Base-by-base conservation (phyloP, 2,329 filamentous ascomycete genomes). In the Harringtonia lauricola region DNA sequence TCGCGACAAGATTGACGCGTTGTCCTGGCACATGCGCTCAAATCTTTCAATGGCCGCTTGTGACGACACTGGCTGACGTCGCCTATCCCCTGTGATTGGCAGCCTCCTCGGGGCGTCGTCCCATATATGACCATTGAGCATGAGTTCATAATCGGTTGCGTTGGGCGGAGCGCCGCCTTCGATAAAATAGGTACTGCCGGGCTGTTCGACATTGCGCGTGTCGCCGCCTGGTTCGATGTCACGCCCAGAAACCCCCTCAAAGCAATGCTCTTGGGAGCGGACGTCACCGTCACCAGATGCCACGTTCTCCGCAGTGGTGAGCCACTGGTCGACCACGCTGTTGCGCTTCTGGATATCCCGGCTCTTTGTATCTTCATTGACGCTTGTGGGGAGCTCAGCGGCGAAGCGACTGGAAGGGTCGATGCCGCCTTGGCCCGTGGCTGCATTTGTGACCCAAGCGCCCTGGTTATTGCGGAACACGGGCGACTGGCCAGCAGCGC, bases 1-100 rank as follows among this genome's bases (percentile, higher is more conserved):
- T 48, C 74, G 66, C 2, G 78, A 82, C 10, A 79, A 59, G 12
- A 80, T 64, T 0, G 78, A 81, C 24, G 69, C 71, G 39, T 67
- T 77, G 49, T 79, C 74, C 18, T 64, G 65, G 43, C 63, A 71
- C 63, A 73, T 65, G 12, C 61, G 63, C 49, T 75, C 63, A 43
- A 72, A 78, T 33, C 54, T 64, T 36, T 65, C 64, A 18, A 79
- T 79, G 10, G 74, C 74, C 15, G 63, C 72, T 36, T 73, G 64
- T 2, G 74, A 71, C 2, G 68, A 65, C 42, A 66, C 59, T 2
- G 72, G 74, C 48, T 77, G 73, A 55, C 4, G 55, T 53, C 13
- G 44, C 47, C 17, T 55, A 8, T 51, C 53, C 31, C 60, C 54
- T 5, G 51, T 59, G 39, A 79, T 78, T 3, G 55, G 55, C 45